Conservation (phyloP, 2,329 filamentous ascomycete genomes). For the Neopestalotiopsis clavispora region DNA sequence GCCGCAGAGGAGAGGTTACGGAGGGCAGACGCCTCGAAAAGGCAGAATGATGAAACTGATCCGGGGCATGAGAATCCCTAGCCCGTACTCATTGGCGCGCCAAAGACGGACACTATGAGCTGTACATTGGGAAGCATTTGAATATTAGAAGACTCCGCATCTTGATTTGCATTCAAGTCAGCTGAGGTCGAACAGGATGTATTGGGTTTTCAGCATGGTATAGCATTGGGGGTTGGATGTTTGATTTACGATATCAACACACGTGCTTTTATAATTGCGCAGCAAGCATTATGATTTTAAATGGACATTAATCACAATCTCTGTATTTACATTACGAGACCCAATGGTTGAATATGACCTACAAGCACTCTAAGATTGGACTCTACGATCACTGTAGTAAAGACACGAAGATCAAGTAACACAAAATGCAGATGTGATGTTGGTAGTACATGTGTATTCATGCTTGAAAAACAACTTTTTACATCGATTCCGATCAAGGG, state of each 20-base stretch:
- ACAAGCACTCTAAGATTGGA: no score
- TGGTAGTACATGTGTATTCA: neutral
- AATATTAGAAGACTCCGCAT: neutral
- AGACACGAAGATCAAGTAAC: neutral
- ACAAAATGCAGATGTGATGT: neutral
- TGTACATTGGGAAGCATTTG: neutral
- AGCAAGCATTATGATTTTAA: neutral
- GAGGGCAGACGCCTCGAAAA: constrained; percentile 41
- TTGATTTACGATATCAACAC: neutral
- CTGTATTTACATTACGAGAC: neutral
- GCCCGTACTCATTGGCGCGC: neutral
- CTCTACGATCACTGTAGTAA: no score
- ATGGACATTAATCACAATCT: neutral
- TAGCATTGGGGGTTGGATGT: neutral
- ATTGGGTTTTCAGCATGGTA: no score
- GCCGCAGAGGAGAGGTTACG: constrained; percentile 72
- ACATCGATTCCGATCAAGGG: constrained; percentile 14
- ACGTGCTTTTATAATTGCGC: neutral
- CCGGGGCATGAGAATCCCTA: neutral
- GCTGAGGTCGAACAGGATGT: no score
- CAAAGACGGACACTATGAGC: neutral
- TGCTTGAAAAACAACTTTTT: neutral
- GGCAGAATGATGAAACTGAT: constrained; percentile 16
- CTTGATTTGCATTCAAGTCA: neutral
- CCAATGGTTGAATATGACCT: no score